A percentile compares a stretch with the other conserved stretches of the same genome.
Evolutionary conservation across 495 filamentous ascomycete genomes (phyloP).

Genomic region (Daldinia grandis): DNA sequence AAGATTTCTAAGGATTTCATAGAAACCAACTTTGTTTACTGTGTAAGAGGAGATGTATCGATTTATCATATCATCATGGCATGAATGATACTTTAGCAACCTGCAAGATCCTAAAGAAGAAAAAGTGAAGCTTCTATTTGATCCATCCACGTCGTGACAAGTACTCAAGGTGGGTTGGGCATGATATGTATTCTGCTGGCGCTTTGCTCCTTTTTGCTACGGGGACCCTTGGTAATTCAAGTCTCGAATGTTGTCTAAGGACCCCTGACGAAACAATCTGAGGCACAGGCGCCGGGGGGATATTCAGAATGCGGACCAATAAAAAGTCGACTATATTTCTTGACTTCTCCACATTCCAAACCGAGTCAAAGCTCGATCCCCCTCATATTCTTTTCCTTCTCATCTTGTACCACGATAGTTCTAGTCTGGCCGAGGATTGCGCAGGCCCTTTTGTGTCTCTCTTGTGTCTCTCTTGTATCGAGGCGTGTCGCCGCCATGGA

Average conservation of each 20-base stretch:
- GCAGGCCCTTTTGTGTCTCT: constrained; percentile 18
- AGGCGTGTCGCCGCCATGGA: constrained; percentile 16
- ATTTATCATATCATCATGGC: not conserved
- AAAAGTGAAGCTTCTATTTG: not conserved
- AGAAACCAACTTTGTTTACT: not conserved
- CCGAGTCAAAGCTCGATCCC: constrained; percentile 34
- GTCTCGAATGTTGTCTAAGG: constrained; percentile 46
- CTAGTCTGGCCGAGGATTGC: constrained; percentile 15
- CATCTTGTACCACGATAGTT: constrained; percentile 18
- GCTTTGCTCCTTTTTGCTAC: constrained; percentile 33
- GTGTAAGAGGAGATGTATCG: not conserved
- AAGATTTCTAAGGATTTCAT: not conserved
- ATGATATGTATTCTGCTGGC: constrained; percentile 26
- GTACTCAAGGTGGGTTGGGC: not conserved
- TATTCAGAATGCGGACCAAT: constrained; percentile 23
- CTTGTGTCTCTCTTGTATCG: constrained; percentile 18
- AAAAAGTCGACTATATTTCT: not conserved
- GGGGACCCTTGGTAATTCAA: constrained; percentile 21
- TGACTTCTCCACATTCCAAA: constrained; percentile 33
- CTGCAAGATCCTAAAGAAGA: not conserved
- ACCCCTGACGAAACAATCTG: constrained; percentile 51
- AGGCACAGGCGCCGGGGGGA: constrained; percentile 41
- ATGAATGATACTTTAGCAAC: not conserved
- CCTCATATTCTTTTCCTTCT: constrained; percentile 18
- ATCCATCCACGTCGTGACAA: not conserved